Conservation (phyloP, 2,329 filamentous ascomycete genomes). For the Clonostachys sp. region DNA sequence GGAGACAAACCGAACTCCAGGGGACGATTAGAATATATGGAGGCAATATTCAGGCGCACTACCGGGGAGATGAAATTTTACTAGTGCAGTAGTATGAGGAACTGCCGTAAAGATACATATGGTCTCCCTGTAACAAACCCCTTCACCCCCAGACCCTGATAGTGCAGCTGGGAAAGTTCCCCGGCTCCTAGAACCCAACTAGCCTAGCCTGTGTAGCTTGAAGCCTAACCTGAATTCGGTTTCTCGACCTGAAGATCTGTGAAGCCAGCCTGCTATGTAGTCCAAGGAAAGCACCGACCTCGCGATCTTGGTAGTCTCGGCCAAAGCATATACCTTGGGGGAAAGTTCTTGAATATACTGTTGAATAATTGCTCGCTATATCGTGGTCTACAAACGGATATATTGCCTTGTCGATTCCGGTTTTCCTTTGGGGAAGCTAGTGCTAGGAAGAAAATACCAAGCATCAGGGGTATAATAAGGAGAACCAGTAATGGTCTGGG, state of each 20-base stretch:
- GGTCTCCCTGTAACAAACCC: no score
- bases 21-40: constrained; percentile 1
- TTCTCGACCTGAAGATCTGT: neutral
- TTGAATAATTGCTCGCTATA: no score
- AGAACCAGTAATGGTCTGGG: neutral
- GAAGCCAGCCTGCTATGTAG: neutral
- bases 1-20: neutral
- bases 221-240: neutral
- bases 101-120: neutral
- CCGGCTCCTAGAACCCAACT: neutral
- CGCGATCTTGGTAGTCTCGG: no score
- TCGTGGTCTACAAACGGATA: no score
- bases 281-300: no score
- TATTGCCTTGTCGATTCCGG: no score
- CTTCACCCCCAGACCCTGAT: no score
- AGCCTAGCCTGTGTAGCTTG: neutral
- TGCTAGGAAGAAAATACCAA: neutral
- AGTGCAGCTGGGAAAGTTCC: neutral
- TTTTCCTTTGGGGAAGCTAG: neutral
- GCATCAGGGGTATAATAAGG: neutral
- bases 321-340: no score
- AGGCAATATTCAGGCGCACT: neutral
- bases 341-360: no score
- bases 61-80: neutral
- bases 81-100: neutral